Evolutionary conservation across 371 early-diverging fungal genomes (phyloP), one percentile per base, ranked within the genome.

Genomic region (Apophysomyces ossiformis): DNA sequence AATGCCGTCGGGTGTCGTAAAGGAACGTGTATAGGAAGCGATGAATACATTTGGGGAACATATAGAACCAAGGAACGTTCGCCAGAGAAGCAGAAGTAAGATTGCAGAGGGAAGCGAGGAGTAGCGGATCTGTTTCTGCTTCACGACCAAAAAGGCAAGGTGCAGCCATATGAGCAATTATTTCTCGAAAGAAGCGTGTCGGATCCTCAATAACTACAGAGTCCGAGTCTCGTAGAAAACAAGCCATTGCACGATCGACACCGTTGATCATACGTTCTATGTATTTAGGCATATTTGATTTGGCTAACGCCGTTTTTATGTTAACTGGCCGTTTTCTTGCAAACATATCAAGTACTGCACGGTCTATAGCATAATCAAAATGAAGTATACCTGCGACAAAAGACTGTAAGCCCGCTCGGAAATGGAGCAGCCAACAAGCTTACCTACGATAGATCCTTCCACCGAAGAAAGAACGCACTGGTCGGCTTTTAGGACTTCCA

Each of bases 141-240:
- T 79, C 76, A 16, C 60, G 37, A 36, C 79, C 79, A 7, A 76
- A 12, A 3, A 79, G 62, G 37, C 69, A 47, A 26, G 68, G 72
- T 7, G 74, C 74, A 64, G 74, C 74, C 69, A 79, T 79, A 57
- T 76, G 74, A 21, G 74, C 76, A 37, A 79, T 74, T 18, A 72
- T 60, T 2, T 66, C 58, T 58, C 76, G 79, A 4, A 79, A 54
- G 37, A 76, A 74, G 5, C 15, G 2, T 8, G 54, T 69, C 9
- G 69, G 66, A 1, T 69, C 45, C 0, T 69, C 43, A 58, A 68
- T 8, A 9, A 59, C 44, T 9, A 45, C 54, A 4, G 26, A 45
- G 6, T 69, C 69, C 12, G 56, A 64, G 1, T 59, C 68, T 2
- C 69, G 1, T 5, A 5, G 21, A 32, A 68, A 37, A 1, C 67